Percentiles rank a stretch among this genome's conserved stretches.
Evolutionary conservation across 306 rosid species (phyloP).

Genomic region (Begonia masoniana): DNA sequence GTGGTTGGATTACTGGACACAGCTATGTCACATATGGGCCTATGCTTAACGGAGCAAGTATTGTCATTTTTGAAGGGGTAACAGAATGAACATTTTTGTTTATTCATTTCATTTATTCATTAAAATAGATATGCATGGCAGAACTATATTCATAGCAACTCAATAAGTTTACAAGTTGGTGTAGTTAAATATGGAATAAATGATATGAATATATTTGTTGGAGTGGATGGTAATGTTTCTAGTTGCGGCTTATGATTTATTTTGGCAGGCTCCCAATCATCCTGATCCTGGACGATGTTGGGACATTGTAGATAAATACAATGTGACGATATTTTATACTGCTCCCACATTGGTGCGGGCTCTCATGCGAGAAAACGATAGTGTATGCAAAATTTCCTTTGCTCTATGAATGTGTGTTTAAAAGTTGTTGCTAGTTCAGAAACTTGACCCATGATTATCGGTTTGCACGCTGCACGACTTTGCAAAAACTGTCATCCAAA

Average conservation of each 20-base stretch:
- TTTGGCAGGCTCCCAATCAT: slow-evolving; percentile 85
- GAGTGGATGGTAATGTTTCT: slow-evolving; percentile 1
- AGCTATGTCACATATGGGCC: slow-evolving; percentile 98
- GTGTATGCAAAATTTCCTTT: slow-evolving; percentile 15
- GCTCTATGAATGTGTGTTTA: neutral
- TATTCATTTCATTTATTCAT: slow-evolving; percentile 10
- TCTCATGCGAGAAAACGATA: slow-evolving; percentile 89
- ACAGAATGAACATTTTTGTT: slow-evolving; percentile 12
- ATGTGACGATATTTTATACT: slow-evolving; percentile 82
- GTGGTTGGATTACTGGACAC: slow-evolving; percentile 99
- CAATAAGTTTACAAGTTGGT: slow-evolving; percentile 1
- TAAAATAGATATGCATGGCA: neutral
- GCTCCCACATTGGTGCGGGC: slow-evolving; percentile 98
- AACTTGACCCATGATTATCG: neutral
- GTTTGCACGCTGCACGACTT: neutral
- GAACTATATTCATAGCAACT: no score
- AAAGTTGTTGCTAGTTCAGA: neutral
- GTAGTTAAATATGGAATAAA: slow-evolving; percentile 1
- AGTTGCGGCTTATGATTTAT: neutral
- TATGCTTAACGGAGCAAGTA: slow-evolving; percentile 75
- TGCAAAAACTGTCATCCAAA: neutral
- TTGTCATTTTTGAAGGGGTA: slow-evolving; percentile 87
- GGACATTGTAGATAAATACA: slow-evolving; percentile 96
- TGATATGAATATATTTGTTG: neutral
- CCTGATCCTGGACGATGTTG: slow-evolving; percentile 92